Conservation (phyloP, 805 yeast genomes). For the Yarrowia phangngaensis region DNA sequence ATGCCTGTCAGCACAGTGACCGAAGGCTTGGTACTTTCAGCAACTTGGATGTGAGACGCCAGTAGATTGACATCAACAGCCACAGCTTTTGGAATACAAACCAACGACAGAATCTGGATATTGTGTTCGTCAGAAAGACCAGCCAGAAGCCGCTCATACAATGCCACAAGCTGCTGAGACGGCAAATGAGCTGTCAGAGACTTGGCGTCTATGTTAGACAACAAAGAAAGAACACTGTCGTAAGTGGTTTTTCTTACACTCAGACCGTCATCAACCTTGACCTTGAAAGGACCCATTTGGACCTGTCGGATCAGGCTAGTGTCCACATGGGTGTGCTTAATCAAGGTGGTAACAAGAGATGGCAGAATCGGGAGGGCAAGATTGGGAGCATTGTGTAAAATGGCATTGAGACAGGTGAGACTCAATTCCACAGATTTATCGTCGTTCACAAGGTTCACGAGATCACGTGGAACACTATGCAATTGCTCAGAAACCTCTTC, state of each 20-base stretch:
- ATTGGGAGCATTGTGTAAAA: constrained; percentile 53
- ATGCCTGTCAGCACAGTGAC: constrained; percentile 1
- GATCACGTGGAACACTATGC: constrained; percentile 28
- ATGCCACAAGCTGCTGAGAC: constrained; percentile 36
- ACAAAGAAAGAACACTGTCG: constrained; percentile 48
- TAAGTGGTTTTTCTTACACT: constrained; percentile 68
- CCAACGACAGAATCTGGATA: constrained; percentile 53
- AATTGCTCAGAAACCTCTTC: constrained; percentile 15
- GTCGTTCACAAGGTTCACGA: constrained; percentile 37
- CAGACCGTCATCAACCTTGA: constrained; percentile 72
- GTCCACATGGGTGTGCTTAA: constrained; percentile 48
- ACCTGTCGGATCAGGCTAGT: constrained; percentile 50
- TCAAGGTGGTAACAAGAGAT: constrained; percentile 40
- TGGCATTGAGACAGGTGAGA: constrained; percentile 55
- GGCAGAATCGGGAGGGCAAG: constrained; percentile 48
- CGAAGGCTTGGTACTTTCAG: constrained; percentile 9
- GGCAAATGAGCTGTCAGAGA: constrained; percentile 34
- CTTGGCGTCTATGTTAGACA: constrained; percentile 48
- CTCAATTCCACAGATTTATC: constrained; percentile 57
- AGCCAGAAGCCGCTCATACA: constrained; percentile 46
- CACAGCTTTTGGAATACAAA: constrained; percentile 38
- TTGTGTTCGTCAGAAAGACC: constrained; percentile 62
- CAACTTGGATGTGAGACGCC: background rate
- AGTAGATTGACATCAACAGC: constrained; percentile 3
- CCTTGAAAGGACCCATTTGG: constrained; percentile 85